These are phyloP conservation scores for Lactarius indigo DNA, from an alignment of 768 basidiomycete species.

Conservation along the genomic window DNA sequence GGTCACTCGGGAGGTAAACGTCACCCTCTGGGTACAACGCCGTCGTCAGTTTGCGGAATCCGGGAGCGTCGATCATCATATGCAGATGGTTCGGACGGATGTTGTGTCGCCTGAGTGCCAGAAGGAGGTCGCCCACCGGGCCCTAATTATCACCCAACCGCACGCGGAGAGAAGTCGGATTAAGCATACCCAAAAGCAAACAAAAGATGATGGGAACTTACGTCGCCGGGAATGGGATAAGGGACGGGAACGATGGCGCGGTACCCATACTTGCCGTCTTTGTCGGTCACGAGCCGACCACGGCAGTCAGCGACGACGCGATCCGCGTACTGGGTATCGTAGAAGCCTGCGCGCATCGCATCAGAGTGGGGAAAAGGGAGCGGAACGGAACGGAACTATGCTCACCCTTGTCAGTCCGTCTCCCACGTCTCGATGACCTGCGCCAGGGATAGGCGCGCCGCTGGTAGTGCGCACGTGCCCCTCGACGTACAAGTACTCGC, in stretches of 20 bases:
- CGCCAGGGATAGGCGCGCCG: slow-evolving; percentile 62
- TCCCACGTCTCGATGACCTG: slow-evolving; percentile 83
- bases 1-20: slow-evolving; percentile 61
- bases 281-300: slow-evolving; percentile 54
- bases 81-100: slow-evolving; percentile 82
- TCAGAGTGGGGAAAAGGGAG: background rate
- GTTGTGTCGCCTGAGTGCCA: slow-evolving; percentile 59
- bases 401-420: slow-evolving; percentile 59
- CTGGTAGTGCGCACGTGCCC: slow-evolving; percentile 58
- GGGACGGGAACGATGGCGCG: slow-evolving; percentile 67
- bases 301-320: slow-evolving; percentile 67
- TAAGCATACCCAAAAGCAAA: slow-evolving; percentile 13
- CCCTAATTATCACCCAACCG: slow-evolving; percentile 40
- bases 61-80: slow-evolving; percentile 64
- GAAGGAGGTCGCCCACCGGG: slow-evolving; percentile 63
- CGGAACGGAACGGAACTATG: slow-evolving; percentile 13
- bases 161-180: background rate
- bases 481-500: slow-evolving; percentile 78
- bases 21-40: slow-evolving; percentile 74
- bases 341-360: slow-evolving; percentile 27
- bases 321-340: slow-evolving; percentile 51
- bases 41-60: slow-evolving; percentile 69
- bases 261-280: slow-evolving; percentile 65
- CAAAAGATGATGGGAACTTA: slow-evolving; percentile 30
- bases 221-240: slow-evolving; percentile 76